Conservation (phyloP, 805 yeast genomes). For the Candida wancherniae region DNA sequence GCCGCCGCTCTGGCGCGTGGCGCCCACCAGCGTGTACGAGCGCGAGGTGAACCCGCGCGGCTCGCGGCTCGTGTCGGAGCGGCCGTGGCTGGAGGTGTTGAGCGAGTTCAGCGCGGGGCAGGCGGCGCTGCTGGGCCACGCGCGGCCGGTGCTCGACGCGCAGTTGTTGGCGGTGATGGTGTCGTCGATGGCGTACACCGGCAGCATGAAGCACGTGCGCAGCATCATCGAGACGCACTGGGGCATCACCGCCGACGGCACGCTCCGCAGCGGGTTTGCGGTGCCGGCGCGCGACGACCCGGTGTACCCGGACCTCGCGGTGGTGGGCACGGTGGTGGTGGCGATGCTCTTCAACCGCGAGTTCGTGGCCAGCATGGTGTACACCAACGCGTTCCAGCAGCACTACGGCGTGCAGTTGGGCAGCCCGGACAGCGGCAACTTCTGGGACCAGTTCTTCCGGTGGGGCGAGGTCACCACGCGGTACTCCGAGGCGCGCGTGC, state of each 20-base stretch:
- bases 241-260: constrained; percentile 29
- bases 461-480: constrained; percentile 36
- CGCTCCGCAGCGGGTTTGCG: constrained; percentile 7
- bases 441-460: constrained; percentile 36
- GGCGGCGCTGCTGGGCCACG: constrained; percentile 6
- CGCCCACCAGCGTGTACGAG: constrained; percentile 18
- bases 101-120: constrained; percentile 20
- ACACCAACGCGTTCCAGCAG: constrained; percentile 33
- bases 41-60: constrained; percentile 17
- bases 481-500: constrained; percentile 24
- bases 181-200: constrained; percentile 29
- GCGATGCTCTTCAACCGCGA: constrained; percentile 29
- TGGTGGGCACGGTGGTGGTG: constrained; percentile 28
- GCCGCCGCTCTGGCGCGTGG: constrained; percentile 28
- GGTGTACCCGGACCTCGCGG: constrained; percentile 20
- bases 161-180: constrained; percentile 26
- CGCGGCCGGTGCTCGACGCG: constrained; percentile 14
- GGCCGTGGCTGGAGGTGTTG: constrained; percentile 20
- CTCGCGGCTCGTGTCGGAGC: constrained; percentile 16
- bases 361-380: constrained; percentile 30
- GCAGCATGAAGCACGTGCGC: constrained; percentile 18
- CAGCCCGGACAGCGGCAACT: constrained; percentile 15
- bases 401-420: constrained; percentile 22
- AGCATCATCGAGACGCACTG: constrained; percentile 25
- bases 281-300: constrained; percentile 12